Base-by-base conservation (phyloP, 768 basidiomycete species). In the Tremella fuciformis region DNA sequence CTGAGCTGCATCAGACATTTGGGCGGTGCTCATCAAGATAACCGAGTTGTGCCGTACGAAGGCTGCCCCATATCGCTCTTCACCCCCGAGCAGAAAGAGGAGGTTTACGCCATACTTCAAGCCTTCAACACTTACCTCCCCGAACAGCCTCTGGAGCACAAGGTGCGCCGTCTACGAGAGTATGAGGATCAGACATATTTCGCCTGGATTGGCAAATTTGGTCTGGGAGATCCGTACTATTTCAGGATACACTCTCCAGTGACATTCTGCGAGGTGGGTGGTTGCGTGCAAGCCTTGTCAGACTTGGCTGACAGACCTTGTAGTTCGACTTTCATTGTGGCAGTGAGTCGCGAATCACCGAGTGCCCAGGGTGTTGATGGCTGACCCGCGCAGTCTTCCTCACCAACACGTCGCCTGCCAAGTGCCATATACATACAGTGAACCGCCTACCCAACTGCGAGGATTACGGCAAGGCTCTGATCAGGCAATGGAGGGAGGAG, bases 241-340 rank as follows among this genome's bases (percentile, higher is more conserved):
- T 74, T 63, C 50, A 52, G 72, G 16, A 68, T 74, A 21, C 70
- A 71, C 49, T 69, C 67, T 29, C 72, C 72, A 2, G 65, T 62
- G 15, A 64, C 66, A 15, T 70, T 74, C 26, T 58, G 63, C 63
- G 72, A 74, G 62, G 62, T 63, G 54, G 50, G 62, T 41, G 11
- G 11, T 34, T 4, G 11, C 11, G 4, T 34, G 29, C 29, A 34
- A 11, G 29, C 29, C n/a, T n/a, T n/a, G n/a, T 34, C 29, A 34
- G 29, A 34, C 29, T 34, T 34, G 29, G 29, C 29, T 34, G 29
- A 34, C 29, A 6, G 6, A 34, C 4, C 11, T 2, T 15, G 13
- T 38, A 64, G 64, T 71, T 74, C 40, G 72, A 74, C 56, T 71
- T 71, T 57, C 72, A 74, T 54, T 74, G 70, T 53, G 72, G 72